Evolutionary conservation across 202 grass and related monocot genomes (phyloP).

Genomic region (Elaeis oleifera): DNA sequence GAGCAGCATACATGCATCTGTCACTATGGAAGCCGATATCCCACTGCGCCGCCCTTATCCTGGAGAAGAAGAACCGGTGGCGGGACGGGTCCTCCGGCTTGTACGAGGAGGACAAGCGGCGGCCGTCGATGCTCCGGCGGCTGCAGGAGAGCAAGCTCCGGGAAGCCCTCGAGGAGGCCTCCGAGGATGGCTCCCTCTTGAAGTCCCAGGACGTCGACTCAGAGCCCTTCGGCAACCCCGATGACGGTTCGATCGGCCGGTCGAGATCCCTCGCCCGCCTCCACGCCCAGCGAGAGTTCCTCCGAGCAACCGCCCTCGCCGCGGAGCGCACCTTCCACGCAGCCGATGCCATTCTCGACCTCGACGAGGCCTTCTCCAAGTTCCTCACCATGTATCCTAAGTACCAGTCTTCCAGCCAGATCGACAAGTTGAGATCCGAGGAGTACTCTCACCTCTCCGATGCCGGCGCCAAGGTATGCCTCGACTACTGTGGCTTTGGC

Average conservation of each 20-base stretch:
- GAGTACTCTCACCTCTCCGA: slow-evolving; percentile 89
- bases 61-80: slow-evolving; percentile 62
- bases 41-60: slow-evolving; percentile 76
- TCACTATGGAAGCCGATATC: slow-evolving; percentile 98
- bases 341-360: slow-evolving; percentile 41
- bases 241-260: slow-evolving; percentile 47
- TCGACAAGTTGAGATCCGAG: slow-evolving; percentile 62
- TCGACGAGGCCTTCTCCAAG: slow-evolving; percentile 59
- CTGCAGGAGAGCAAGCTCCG: slow-evolving; percentile 90
- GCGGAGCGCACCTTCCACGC: slow-evolving; percentile 71
- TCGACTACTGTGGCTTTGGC: slow-evolving; percentile 98
- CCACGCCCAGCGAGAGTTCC: slow-evolving; percentile 83
- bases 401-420: slow-evolving; percentile 50
- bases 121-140: slow-evolving; percentile 54
- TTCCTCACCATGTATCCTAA: slow-evolving; percentile 96
- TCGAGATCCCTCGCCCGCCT: slow-evolving; percentile 88
- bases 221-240: slow-evolving; percentile 29
- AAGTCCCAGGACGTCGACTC: slow-evolving; percentile 65
- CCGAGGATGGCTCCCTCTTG: slow-evolving; percentile 74
- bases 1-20: slow-evolving; percentile 59
- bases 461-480: slow-evolving; percentile 58
- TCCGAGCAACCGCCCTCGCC: slow-evolving; percentile 67
- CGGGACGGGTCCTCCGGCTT: slow-evolving; percentile 20
- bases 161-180: slow-evolving; percentile 92
- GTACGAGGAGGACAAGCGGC: slow-evolving; percentile 21